These are phyloP conservation scores for Anastatica hierochuntica DNA, from an alignment of 345 rosid species.

Conservation along the genomic window DNA sequence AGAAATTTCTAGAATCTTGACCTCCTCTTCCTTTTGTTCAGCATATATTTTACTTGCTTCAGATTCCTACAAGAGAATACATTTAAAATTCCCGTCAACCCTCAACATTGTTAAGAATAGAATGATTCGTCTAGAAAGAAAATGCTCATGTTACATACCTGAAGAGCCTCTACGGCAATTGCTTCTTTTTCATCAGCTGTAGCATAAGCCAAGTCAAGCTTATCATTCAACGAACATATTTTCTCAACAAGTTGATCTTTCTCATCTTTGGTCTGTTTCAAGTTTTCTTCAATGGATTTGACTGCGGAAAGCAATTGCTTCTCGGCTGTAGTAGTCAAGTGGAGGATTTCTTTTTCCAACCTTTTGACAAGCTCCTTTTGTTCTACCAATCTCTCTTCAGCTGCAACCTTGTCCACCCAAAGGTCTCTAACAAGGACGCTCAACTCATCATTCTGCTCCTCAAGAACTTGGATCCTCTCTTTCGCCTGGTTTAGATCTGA, in stretches of 20 bases:
- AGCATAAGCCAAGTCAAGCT: slow-evolving; percentile 59
- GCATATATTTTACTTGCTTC: slow-evolving; percentile 67
- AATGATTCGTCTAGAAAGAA: not conserved
- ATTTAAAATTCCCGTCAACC: not conserved
- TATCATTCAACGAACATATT: slow-evolving; percentile 46
- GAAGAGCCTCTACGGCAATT: slow-evolving; percentile 66
- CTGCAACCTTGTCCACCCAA: slow-evolving; percentile 47
- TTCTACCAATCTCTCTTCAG: slow-evolving; percentile 65
- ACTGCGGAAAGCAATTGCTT: slow-evolving; percentile 35
- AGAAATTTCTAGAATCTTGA: slow-evolving; percentile 72
- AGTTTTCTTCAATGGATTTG: slow-evolving; percentile 43
- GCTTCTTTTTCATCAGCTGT: slow-evolving; percentile 89
- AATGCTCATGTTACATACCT: slow-evolving; percentile 32
- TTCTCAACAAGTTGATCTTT: slow-evolving; percentile 55
- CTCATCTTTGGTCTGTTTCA: slow-evolving; percentile 35
- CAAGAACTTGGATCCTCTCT: slow-evolving; percentile 41
- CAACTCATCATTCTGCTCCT: slow-evolving; percentile 63
- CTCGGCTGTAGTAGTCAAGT: slow-evolving; percentile 44
- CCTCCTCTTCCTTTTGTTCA: slow-evolving; percentile 89
- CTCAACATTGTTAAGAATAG: not conserved
- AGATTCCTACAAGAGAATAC: slow-evolving; percentile 40
- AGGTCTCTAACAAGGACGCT: slow-evolving; percentile 53
- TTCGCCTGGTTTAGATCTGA: slow-evolving; percentile 50
- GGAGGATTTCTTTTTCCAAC: slow-evolving; percentile 72
- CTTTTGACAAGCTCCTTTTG: slow-evolving; percentile 55